A percentile compares a stretch with the other conserved stretches of the same genome.
Evolutionary conservation across 352 stramenopile species (phyloP).

Genomic region (Peronospora belbahrii): DNA sequence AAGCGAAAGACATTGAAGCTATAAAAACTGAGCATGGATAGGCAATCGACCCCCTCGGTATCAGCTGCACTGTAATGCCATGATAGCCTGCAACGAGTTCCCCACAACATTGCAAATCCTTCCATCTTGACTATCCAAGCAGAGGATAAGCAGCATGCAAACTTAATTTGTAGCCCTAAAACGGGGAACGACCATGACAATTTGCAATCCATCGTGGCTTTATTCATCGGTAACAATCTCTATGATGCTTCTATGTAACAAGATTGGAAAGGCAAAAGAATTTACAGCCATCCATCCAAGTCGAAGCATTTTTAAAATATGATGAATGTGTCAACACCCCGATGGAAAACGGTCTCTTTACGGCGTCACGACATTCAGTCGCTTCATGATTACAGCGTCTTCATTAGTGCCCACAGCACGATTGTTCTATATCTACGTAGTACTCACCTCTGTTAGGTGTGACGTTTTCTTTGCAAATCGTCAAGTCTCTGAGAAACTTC

Average conservation of each 20-base stretch:
- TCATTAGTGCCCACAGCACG: no score
- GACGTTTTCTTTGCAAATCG: background rate
- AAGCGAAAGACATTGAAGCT: constrained; percentile 19
- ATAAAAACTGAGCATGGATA: constrained; percentile 27
- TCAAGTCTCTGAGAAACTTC: background rate
- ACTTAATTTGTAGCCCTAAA: background rate
- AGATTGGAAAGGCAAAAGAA: constrained; percentile 9
- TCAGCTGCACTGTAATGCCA: constrained; percentile 20
- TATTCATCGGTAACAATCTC: background rate
- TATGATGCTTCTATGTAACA: background rate
- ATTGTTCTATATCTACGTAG: no score
- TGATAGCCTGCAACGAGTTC: constrained; percentile 6
- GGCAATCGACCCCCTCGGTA: constrained; percentile 5
- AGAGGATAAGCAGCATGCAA: constrained; percentile 6
- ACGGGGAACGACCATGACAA: constrained; percentile 2
- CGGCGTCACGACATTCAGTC: constrained; percentile 4
- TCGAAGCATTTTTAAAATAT: constrained; percentile 1
- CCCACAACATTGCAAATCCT: constrained; percentile 26
- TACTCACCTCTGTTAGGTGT: background rate
- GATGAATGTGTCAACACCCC: constrained; percentile 12
- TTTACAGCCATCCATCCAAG: background rate
- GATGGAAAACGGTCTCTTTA: constrained; percentile 9
- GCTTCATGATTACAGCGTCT: no score
- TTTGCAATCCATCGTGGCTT: background rate
- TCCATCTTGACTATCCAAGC: constrained; percentile 23